Evolutionary conservation across 2,329 filamentous ascomycete species (phyloP).

Genomic region (Arachnopeziza araneosa): DNA sequence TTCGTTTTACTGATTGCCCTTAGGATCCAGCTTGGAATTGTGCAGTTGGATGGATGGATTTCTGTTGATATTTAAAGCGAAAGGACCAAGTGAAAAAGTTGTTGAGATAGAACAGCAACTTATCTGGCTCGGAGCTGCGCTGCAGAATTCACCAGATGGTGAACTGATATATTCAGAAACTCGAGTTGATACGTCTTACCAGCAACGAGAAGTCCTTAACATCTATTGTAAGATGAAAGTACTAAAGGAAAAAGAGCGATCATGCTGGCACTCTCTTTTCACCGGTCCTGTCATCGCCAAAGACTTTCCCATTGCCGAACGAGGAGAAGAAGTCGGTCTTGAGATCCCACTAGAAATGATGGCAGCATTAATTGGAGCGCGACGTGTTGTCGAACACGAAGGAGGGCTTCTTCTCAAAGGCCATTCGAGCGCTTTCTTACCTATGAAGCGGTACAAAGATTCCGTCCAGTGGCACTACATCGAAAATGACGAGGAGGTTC

Average conservation of each 20-base stretch:
- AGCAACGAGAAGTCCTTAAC: neutral
- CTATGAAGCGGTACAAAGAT: neutral
- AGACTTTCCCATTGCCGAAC: neutral
- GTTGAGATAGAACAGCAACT: too few relatives aligned
- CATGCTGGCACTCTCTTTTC: neutral
- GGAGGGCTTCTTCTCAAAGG: neutral
- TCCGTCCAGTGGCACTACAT: constrained; percentile 5
- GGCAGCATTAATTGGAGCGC: neutral
- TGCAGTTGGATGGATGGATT: too few relatives aligned
- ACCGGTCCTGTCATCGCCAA: neutral
- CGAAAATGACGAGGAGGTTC: neutral
- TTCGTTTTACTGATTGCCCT: too few relatives aligned
- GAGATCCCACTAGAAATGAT: neutral
- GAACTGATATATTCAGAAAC: neutral
- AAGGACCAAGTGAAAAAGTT: too few relatives aligned
- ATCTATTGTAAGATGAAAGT: neutral
- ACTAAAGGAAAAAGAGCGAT: neutral
- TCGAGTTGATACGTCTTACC: neutral
- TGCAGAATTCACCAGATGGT: too few relatives aligned
- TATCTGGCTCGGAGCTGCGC: too few relatives aligned
- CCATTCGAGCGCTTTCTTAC: constrained; percentile 2
- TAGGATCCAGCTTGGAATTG: too few relatives aligned
- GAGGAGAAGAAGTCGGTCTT: neutral
- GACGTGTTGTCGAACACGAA: neutral
- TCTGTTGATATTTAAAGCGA: too few relatives aligned